These are phyloP conservation scores for Saposhnikovia divaricata DNA, from an alignment of 129 eudicot genomes.

Conservation along the genomic window DNA sequence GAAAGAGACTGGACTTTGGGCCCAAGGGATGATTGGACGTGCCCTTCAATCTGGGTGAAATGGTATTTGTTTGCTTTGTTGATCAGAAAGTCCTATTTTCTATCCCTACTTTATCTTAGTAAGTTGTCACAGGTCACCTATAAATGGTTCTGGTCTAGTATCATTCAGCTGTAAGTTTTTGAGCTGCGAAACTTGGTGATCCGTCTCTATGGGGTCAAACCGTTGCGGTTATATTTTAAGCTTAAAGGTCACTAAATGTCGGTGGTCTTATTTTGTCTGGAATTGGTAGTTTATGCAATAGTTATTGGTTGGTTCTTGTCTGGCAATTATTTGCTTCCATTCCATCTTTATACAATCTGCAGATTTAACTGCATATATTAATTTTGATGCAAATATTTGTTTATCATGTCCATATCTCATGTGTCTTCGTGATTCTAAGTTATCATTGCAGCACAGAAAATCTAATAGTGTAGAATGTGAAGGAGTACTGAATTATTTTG, in stretches of 20 bases:
- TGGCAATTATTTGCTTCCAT: not conserved
- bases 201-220: constrained; percentile 21
- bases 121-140: constrained; percentile 3
- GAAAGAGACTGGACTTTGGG: constrained; percentile 81
- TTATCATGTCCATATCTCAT: not conserved
- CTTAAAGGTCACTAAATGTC: constrained; percentile 25
- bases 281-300: not conserved
- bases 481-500: no score
- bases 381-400: not conserved
- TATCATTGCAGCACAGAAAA: no score
- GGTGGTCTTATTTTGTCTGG: constrained; percentile 9
- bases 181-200: constrained; percentile 23
- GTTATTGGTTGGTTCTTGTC: not conserved
- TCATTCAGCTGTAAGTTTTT: constrained; percentile 17
- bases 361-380: not conserved
- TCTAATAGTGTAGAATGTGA: no score
- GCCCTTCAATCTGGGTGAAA: constrained; percentile 30
- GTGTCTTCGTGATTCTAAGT: not conserved
- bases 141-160: constrained; percentile 2
- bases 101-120: not conserved
- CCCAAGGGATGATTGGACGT: constrained; percentile 74
- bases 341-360: not conserved
- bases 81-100: not conserved
- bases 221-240: constrained; percentile 14
- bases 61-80: not conserved